These are phyloP conservation scores for Firmiana major DNA, from an alignment of 345 rosid species.

Conservation along the genomic window DNA sequence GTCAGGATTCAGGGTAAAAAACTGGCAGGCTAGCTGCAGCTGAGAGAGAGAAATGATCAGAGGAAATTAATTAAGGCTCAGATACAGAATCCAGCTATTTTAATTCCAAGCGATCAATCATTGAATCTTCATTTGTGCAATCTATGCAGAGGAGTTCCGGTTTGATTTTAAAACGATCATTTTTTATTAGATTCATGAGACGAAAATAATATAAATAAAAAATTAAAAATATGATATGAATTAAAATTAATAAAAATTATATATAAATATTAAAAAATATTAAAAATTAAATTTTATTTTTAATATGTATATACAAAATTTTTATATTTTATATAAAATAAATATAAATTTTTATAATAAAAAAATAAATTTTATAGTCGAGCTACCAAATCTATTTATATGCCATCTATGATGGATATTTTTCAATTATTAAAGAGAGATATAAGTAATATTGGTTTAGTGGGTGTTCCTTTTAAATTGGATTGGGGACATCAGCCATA, in stretches of 20 bases:
- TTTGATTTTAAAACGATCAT: neutral
- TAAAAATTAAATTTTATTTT: no score
- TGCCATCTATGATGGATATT: neutral
- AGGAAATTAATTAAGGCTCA: neutral
- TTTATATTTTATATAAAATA: no score
- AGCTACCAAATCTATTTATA: no score
- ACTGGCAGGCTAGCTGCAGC: neutral
- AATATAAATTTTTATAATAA: no score
- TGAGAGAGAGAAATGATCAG: neutral
- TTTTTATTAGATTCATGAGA: no score
- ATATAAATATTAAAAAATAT: no score
- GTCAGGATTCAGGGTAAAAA: neutral
- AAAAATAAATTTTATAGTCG: no score
- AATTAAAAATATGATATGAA: no score
- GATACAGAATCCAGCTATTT: neutral
- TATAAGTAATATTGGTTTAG: neutral
- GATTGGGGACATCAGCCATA: neutral
- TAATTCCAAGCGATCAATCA: neutral
- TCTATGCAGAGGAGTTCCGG: neutral
- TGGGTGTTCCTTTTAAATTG: neutral
- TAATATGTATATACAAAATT: no score
- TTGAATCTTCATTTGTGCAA: neutral
- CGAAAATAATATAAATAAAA: no score
- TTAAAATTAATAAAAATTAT: no score
- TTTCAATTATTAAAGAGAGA: neutral